Conservation (phyloP, 163 green algal species). For the Chlamydomonas reinhardtii region DNA sequence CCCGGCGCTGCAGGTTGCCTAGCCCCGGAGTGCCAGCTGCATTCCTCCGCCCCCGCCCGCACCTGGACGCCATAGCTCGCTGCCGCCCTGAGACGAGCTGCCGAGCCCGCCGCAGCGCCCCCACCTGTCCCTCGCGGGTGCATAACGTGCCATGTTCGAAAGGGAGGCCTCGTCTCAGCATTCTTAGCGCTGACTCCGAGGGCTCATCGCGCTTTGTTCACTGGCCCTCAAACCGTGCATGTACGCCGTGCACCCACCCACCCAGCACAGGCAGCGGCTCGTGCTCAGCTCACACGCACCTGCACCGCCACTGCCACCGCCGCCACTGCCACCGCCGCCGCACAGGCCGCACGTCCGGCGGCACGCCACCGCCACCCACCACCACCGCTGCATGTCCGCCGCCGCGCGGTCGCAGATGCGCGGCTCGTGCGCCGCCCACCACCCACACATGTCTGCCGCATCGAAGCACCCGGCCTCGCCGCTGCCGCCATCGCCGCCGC, state of each 20-base stretch:
- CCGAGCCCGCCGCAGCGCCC: neutral
- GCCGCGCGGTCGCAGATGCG: constrained; percentile 19
- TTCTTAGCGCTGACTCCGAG: too few species aligned
- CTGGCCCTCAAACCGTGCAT: too few species aligned
- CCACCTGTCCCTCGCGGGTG: too few species aligned
- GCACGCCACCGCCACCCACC: constrained; percentile 40
- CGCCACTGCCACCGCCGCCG: neutral
- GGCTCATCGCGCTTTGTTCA: too few species aligned
- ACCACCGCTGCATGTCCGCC: constrained; percentile 17
- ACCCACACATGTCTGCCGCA: constrained; percentile 23
- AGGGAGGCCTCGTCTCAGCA: too few species aligned
- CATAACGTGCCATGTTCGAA: too few species aligned
- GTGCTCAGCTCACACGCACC: too few species aligned
- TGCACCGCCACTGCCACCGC: neutral
- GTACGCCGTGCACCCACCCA: too few species aligned
- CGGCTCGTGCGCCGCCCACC: constrained; percentile 6
- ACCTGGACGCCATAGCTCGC: constrained; percentile 13
- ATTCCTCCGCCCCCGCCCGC: too few species aligned
- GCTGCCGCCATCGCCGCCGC: neutral
- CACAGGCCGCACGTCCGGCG: constrained; percentile 34
- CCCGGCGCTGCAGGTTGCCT: too few species aligned
- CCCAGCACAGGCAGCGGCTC: too few species aligned
- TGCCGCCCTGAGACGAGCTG: neutral
- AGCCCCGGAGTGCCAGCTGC: too few species aligned
- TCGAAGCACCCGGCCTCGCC: constrained; percentile 17